These are phyloP conservation scores for Zychaea mexicana DNA, from an alignment of 371 early-diverging fungal genomes.

Conservation along the genomic window DNA sequence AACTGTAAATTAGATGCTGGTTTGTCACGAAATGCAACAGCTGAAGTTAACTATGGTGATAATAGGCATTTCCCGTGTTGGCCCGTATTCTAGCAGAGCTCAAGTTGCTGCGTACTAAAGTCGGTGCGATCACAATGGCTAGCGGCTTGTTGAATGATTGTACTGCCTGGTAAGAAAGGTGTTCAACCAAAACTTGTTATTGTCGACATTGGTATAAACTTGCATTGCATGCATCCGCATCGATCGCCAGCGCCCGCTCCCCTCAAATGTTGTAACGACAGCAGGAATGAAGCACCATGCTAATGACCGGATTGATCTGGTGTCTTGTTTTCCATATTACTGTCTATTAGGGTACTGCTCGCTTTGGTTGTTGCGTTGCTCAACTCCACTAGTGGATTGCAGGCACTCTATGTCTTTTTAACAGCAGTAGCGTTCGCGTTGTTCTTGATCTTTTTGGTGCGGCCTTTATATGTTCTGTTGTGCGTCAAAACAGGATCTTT, in stretches of 20 bases:
- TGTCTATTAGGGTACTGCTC: conserved; percentile 53
- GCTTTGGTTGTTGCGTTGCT: conserved; percentile 81
- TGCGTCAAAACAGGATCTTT: conserved; percentile 52
- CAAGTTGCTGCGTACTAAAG: conserved; percentile 77
- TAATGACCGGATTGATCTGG: background rate
- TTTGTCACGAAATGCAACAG: background rate
- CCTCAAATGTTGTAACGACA: too few species aligned
- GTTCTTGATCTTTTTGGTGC: conserved; percentile 61
- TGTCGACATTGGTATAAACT: too few species aligned
- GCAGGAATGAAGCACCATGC: too few species aligned
- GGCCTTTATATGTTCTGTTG: conserved; percentile 54
- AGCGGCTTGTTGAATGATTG: conserved; percentile 90
- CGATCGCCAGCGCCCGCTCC: too few species aligned
- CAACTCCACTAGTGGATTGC: conserved; percentile 62
- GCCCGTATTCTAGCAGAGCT: conserved; percentile 91
- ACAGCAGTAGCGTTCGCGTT: conserved; percentile 62
- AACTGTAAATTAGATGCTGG: background rate
- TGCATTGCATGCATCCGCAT: background rate
- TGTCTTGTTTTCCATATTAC: background rate
- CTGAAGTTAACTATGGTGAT: background rate
- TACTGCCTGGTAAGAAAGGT: conserved; percentile 70
- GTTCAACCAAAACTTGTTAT: background rate
- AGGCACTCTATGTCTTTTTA: conserved; percentile 74
- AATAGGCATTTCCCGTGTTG: conserved; percentile 86
- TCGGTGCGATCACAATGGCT: conserved; percentile 83